These are phyloP conservation scores for Starmerella cellae DNA, from an alignment of 805 yeast species.

Conservation along the genomic window DNA sequence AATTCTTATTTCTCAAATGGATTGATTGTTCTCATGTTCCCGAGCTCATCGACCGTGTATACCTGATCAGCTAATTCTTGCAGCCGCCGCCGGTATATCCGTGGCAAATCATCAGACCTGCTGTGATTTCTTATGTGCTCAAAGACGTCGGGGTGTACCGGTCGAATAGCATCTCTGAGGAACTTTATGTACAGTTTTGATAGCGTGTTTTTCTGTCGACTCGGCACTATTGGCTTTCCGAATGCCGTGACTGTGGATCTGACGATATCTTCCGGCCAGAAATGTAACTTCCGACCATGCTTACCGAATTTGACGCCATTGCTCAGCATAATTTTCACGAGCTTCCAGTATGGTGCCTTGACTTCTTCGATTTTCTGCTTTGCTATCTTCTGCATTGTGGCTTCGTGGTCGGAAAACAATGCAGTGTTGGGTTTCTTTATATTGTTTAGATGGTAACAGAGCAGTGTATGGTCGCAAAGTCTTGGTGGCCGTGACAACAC, in stretches of 20 bases:
- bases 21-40: neutral
- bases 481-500: conserved; percentile 1
- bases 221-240: conserved; percentile 5
- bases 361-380: neutral
- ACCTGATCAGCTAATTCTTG: neutral
- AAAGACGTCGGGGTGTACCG: conserved; percentile 10
- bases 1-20: too few species aligned
- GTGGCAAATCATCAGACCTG: neutral
- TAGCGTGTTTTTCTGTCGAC: conserved; percentile 11
- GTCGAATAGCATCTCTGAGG: conserved; percentile 9
- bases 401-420: conserved; percentile 7
- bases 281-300: conserved; percentile 5
- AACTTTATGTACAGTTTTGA: conserved; percentile 3
- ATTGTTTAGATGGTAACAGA: conserved; percentile 10
- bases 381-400: neutral
- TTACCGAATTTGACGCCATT: conserved; percentile 4
- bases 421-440: conserved; percentile 1
- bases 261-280: conserved; percentile 3
- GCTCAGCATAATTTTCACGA: conserved; percentile 1
- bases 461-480: conserved; percentile 1
- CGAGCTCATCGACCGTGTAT: conserved; percentile 4
- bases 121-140: neutral
- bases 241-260: conserved; percentile 1
- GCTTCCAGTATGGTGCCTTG: conserved; percentile 8
- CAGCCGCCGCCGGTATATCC: conserved; percentile 3